A percentile compares a stretch with the other conserved stretches of the same genome.
phyloP scores from a whole-genome alignment of 2,329 filamentous ascomycete species.

The Claviceps quebecensis region DNA sequence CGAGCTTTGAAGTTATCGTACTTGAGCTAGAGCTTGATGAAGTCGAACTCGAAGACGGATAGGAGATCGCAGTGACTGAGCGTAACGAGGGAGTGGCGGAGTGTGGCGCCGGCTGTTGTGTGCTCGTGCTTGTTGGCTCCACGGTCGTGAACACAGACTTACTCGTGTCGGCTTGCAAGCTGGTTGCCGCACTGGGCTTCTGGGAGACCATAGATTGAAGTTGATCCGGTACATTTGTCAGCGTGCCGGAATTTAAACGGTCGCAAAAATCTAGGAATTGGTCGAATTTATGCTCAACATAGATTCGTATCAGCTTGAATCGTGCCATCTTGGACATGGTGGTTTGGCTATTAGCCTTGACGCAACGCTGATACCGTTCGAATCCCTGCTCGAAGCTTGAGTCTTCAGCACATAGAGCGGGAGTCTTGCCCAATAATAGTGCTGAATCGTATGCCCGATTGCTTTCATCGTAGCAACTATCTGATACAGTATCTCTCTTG shows the following conservation, averaged over 20 bases:
- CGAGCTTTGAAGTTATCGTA: not conserved
- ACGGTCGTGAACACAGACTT: slow-evolving; percentile 11
- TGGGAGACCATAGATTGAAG: slow-evolving; percentile 14
- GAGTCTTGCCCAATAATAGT: slow-evolving; percentile 30
- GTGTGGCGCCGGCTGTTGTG: not conserved
- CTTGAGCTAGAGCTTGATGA: not conserved
- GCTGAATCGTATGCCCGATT: slow-evolving; percentile 38
- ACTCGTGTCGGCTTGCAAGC: slow-evolving; percentile 13
- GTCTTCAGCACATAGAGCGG: slow-evolving; percentile 26
- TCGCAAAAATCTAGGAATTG: slow-evolving; percentile 35
- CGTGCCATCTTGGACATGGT: too few species aligned
- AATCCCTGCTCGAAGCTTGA: slow-evolving; percentile 26
- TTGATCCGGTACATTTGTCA: slow-evolving; percentile 6
- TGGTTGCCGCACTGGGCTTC: slow-evolving; percentile 12
- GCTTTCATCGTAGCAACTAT: slow-evolving; percentile 38
- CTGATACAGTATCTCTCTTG: slow-evolving; percentile 30
- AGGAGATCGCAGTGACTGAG: not conserved
- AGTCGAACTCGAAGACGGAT: not conserved
- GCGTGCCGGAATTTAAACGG: slow-evolving; percentile 9
- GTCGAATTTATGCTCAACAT: slow-evolving; percentile 23
- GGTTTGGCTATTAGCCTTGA: too few species aligned
- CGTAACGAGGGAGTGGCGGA: not conserved
- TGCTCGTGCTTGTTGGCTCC: not conserved
- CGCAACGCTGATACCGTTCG: too few species aligned
- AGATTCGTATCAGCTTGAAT: slow-evolving; percentile 16